Base-by-base conservation (phyloP, 345 rosid genomes). In the Gossypium australe region DNA sequence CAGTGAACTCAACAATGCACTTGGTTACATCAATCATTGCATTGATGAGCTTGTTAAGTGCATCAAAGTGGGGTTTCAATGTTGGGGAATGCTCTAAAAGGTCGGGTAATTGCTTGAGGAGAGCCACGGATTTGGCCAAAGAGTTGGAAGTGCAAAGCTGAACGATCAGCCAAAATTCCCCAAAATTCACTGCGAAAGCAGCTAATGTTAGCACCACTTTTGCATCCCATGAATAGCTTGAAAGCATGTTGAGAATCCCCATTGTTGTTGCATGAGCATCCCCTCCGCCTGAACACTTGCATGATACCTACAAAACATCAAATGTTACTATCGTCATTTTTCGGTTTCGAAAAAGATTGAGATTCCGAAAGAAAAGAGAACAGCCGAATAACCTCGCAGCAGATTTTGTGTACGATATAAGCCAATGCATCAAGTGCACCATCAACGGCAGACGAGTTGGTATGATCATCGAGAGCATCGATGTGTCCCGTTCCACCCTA, bases 1-100 rank as follows among this genome's bases (percentile, higher is more conserved):
- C 38, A 4, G 81, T 86, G 74, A 87, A 83, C 27, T 83, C 82
- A 12, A 90, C 81, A 13, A 89, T 81, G 81, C 91, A 86, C 61
- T 77, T 87, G 78, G 91, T 84, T n/a, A 87, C 86, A 53, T 86
- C 87, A 78, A 85, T 44, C 77, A 80, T 74, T 53, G 87, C 89
- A 60, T 49, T 44, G 57, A 87, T 80, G 62, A 87, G 88, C 17
- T 29, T 82, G 77, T 57, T 34, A 1, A 89, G 73, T 10, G 89
- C 91, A 27, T 89, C 87, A 12, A 81, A 76, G 29, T 81, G 79
- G 14, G 84, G 81, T 77, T 80, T 80, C 34, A 79, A 59, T 5
- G 66, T 27, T 62, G 51, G 66, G 12, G 78, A 62, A 65, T 78
- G 72, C 75, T 81, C 86, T 16, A 80, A 27, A 38, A 80, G 47